Base-by-base conservation (phyloP, 2,329 filamentous ascomycete genomes). In the Venturia carpophila region DNA sequence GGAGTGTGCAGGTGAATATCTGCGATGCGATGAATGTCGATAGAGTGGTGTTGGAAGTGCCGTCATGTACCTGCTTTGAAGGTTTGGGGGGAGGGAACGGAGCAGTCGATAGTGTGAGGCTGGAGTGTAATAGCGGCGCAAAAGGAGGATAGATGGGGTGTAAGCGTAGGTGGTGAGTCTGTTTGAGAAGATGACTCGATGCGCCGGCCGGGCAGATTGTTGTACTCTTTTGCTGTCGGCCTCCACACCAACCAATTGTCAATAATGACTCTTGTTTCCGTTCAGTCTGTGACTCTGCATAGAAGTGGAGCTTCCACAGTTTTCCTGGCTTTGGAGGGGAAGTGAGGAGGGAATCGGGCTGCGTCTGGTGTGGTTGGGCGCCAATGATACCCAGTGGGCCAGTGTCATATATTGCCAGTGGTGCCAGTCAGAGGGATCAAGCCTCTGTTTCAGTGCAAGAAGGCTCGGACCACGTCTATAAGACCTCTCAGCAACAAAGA, bases 281-380 rank as follows among this genome's bases (percentile, higher is more conserved):
- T 41, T 41, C 45, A 27, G 49, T 11, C 52, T 58, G 52, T 58
- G 52, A 58, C 52, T 58, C 27, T 58, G 52, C 52, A 58, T 34
- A 15, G 3, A 37, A 58, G 45, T 24, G 45, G 49, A 45, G 13
- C 17, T 45, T 45, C 15, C 3, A 45, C 13, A n/a, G 42, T 45
- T 45, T n/a, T 45, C 10, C n/a, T n/a, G 45, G 45, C n/a, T 6
- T 34, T 49, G n/a, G 47, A 21, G 21, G 47, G 10, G 21, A 21
- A 17, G 47, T 15, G 47, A 15, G 39, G 39, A 41, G 15, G 10
- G 39, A 11, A 2, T 41, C 39, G 39, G 39, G 39, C 39, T 41
- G 39, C 15, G 39, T 41, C 39, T 41, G 9, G 39, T 11, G 39
- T 41, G 39, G 39, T 41, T 41, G 39, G 39, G 39, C 39, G 39